Conservation (phyloP, 2,329 filamentous ascomycete genomes). For the Penicillium sp. region DNA sequence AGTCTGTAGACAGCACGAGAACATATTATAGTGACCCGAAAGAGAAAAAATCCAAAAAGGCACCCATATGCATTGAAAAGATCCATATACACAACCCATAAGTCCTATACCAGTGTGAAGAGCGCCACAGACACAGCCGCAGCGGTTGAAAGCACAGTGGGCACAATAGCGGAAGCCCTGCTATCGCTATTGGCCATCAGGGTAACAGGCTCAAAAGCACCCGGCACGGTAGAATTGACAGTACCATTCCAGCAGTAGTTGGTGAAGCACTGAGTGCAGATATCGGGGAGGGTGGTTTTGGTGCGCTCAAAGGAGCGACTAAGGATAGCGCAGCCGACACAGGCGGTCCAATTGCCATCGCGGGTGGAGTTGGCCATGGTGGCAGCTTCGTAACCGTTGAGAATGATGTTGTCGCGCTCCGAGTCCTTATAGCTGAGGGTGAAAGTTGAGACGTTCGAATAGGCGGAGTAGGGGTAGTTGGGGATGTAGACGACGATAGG, state of each 20-base stretch:
- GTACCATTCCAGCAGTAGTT: constrained; percentile 95
- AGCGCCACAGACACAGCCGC: constrained; percentile 11
- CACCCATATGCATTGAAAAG: not conserved
- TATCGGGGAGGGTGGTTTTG: constrained; percentile 63
- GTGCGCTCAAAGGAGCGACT: constrained; percentile 72
- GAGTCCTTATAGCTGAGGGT: constrained; percentile 60
- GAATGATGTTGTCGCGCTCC: constrained; percentile 75
- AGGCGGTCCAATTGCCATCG: constrained; percentile 73
- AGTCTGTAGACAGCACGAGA: not conserved
- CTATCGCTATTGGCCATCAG: constrained; percentile 8
- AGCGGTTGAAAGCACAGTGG: constrained; percentile 13
- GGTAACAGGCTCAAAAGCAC: constrained; percentile 43
- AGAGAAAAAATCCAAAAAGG: not conserved
- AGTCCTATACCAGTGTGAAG: constrained; percentile 12
- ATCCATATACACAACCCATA: not conserved
- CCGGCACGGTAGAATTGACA: constrained; percentile 39
- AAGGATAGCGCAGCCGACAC: constrained; percentile 84
- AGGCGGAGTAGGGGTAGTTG: constrained; percentile 74
- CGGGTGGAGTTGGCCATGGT: constrained; percentile 79
- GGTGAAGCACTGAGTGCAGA: constrained; percentile 73
- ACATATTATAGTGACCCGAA: not conserved
- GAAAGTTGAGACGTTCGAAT: constrained; percentile 79
- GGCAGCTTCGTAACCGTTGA: constrained; percentile 80
- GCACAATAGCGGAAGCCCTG: constrained; percentile 7
- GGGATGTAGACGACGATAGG: constrained; percentile 86